Evolutionary conservation across 1,284 basidiomycete species (phyloP).

Genomic region (Fomitopsis schrenkii): DNA sequence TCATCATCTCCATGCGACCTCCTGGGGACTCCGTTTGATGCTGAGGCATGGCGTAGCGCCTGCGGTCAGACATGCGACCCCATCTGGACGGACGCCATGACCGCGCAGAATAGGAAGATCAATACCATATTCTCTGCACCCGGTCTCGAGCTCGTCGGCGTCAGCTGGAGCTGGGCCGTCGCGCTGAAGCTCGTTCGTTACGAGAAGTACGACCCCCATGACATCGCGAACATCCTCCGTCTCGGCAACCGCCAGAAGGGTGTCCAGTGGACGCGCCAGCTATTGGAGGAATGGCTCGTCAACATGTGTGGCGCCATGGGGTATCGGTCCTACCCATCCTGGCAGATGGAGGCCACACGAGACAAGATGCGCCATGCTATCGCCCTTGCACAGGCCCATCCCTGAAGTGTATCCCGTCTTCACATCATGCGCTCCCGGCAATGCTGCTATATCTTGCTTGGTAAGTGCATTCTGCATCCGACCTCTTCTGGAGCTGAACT

Average conservation of each 20-base stretch:
- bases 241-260: conserved; percentile 49
- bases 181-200: conserved; percentile 69
- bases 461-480: background rate
- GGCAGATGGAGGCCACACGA: conserved; percentile 39
- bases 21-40: conserved; percentile 4
- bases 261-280: conserved; percentile 46
- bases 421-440: background rate
- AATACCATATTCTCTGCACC: conserved; percentile 54
- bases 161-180: conserved; percentile 64
- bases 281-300: conserved; percentile 51
- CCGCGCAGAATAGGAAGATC: conserved; percentile 42
- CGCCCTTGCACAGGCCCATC: conserved; percentile 15
- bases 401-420: background rate
- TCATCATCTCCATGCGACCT: conserved; percentile 12
- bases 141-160: conserved; percentile 53
- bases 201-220: conserved; percentile 38
- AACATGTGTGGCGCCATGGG: conserved; percentile 54
- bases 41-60: conserved; percentile 22
- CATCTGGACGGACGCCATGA: conserved; percentile 48
- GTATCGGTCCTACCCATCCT: conserved; percentile 41
- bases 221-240: conserved; percentile 39
- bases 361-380: conserved; percentile 48
- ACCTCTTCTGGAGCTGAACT: background rate
- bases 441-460: background rate
- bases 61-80: conserved; percentile 49